Conservation (phyloP, 1,284 basidiomycete genomes). For the Ustilago nuda region DNA sequence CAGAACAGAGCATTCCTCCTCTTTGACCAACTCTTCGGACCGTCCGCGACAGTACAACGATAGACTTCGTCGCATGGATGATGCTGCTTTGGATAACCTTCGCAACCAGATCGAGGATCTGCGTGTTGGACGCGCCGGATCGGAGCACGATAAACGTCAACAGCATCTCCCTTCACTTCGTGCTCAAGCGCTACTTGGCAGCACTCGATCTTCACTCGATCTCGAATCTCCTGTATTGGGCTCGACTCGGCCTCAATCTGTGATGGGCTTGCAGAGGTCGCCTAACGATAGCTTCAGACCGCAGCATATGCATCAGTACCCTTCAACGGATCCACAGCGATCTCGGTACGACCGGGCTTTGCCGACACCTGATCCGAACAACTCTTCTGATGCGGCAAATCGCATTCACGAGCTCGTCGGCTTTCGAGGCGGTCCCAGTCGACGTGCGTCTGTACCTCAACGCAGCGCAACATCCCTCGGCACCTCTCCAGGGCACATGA, state of each 20-base stretch:
- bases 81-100: slow-evolving; percentile 21
- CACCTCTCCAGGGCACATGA: slow-evolving; percentile 14
- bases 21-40: slow-evolving; percentile 30
- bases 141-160: slow-evolving; percentile 19
- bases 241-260: slow-evolving; percentile 37
- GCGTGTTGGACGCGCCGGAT: slow-evolving; percentile 13
- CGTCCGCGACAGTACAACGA: slow-evolving; percentile 16
- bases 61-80: slow-evolving; percentile 16
- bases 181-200: slow-evolving; percentile 12
- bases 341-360: slow-evolving; percentile 29
- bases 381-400: slow-evolving; percentile 30
- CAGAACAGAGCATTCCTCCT: slow-evolving; percentile 27
- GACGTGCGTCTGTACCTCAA: slow-evolving; percentile 11
- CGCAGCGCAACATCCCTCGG: slow-evolving; percentile 38
- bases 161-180: slow-evolving; percentile 13
- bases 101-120: slow-evolving; percentile 36
- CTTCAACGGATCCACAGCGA: slow-evolving; percentile 41
- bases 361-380: slow-evolving; percentile 17
- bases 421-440: slow-evolving; percentile 18
- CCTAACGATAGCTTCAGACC: slow-evolving; percentile 21
- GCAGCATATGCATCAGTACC: slow-evolving; percentile 25
- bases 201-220: slow-evolving; percentile 29
- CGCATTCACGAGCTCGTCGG: slow-evolving; percentile 42
- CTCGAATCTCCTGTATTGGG: slow-evolving; percentile 25
- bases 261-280: slow-evolving; percentile 34